Evolutionary conservation across 352 stramenopile species (phyloP), one percentile per base, ranked within the genome.

Genomic region (Phytophthora palmivora): DNA sequence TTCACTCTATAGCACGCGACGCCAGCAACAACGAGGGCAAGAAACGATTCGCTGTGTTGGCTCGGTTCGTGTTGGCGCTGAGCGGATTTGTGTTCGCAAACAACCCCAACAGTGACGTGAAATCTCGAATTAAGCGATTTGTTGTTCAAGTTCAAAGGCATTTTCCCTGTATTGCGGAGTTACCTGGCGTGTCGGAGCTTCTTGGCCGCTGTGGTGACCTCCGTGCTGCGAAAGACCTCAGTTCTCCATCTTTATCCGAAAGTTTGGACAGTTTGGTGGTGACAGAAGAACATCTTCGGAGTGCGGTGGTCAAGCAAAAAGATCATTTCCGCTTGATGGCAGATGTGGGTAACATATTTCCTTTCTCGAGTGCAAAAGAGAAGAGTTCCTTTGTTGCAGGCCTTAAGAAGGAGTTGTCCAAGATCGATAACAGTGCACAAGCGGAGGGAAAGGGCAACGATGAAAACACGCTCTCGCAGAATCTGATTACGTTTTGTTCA

Each of bases 401-500:
- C 32, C 43, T 87, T 24, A 70, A 73, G 24, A 63, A 74, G 6
- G 63, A 82, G 44, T 19, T 85, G 14, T 36, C 18, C 15, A 57
- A 16, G 21, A 52, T 15, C 36, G 37, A 21, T 4, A 34, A 67
- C 16, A 36, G 33, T 46, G 48, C 32, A 6, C 33, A 57, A 18
- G 19, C 6, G 34, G 51, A 18, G n/a, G 14, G 48, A n/a, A 26
- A 26, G 22, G 52, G 16, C 16, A 51, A 21, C 21, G 32, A 39
- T 45, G 38, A 14, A 38, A 30, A 19, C 12, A 28, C 18, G 10
- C 22, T 56, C 30, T 79, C 67, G 43, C 74, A 58, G 28, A 85
- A 85, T 51, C 37, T 92, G 15, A 61, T 89, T 15, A 68, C 66
- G 12, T 88, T 90, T 55, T 84, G 77, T 46, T 62, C 78, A 37